phyloP scores from a whole-genome alignment of 306 rosid genomes.

The Lotus japonicus region DNA sequence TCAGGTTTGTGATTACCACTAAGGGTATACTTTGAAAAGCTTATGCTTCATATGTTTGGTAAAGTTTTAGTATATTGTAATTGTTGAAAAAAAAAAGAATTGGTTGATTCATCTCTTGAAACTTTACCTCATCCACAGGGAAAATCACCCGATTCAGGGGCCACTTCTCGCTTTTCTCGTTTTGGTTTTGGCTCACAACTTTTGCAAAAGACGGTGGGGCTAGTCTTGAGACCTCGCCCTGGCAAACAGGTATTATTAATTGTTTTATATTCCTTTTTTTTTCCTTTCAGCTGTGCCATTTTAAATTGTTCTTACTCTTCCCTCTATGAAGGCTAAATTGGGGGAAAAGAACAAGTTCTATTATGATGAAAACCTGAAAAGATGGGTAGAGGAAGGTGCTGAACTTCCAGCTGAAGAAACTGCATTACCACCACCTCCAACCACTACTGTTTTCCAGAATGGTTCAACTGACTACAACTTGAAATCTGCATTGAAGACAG shows the following conservation, averaged over 20 bases:
- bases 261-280: neutral
- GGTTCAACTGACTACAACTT: conserved; percentile 59
- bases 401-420: conserved; percentile 67
- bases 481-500: conserved; percentile 55
- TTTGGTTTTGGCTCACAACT: conserved; percentile 79
- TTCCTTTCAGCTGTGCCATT: neutral
- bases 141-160: conserved; percentile 46
- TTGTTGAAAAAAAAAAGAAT: conserved; percentile 14
- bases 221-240: conserved; percentile 68
- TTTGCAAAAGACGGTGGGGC: conserved; percentile 72
- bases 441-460: conserved; percentile 56
- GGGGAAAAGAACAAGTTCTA: conserved; percentile 86
- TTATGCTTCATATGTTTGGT: conserved; percentile 6
- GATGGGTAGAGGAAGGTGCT: conserved; percentile 96
- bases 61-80: neutral
- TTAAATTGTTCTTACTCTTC: conserved; percentile 14
- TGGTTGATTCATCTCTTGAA: conserved; percentile 40
- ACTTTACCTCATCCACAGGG: conserved; percentile 44
- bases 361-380: conserved; percentile 79
- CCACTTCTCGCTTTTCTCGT: conserved; percentile 63
- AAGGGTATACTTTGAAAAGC: neutral
- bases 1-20: conserved; percentile 48
- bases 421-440: conserved; percentile 78
- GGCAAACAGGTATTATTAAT: conserved; percentile 58
- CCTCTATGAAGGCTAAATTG: conserved; percentile 67